These are phyloP conservation scores for Cucurbita pepo DNA, from an alignment of 306 rosid species.

Conservation along the genomic window DNA sequence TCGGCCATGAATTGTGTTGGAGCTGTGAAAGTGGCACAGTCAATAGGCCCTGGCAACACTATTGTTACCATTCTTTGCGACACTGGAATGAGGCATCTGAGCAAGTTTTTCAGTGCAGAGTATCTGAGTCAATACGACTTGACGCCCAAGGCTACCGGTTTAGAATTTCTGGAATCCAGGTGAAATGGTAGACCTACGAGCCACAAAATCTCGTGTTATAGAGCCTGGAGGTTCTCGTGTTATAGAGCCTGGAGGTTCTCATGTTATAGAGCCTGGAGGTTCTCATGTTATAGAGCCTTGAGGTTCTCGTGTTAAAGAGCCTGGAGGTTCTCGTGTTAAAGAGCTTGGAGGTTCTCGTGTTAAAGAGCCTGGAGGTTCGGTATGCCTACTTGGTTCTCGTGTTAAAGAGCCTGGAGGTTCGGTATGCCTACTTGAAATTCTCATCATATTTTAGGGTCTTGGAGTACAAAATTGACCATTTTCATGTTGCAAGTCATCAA, in stretches of 20 bases:
- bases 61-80: constrained; percentile 86
- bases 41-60: constrained; percentile 72
- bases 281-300: too few relatives aligned
- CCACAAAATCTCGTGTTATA: neutral
- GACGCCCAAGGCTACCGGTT: constrained; percentile 55
- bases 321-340: too few relatives aligned
- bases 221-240: neutral
- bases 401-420: neutral
- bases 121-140: constrained; percentile 52
- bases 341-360: neutral
- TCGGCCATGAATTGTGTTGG: constrained; percentile 93
- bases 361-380: neutral
- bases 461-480: neutral
- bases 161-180: constrained; percentile 50
- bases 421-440: neutral
- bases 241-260: neutral
- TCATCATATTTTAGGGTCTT: neutral
- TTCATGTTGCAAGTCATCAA: neutral
- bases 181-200: constrained; percentile 7
- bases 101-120: constrained; percentile 54
- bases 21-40: constrained; percentile 65
- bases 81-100: constrained; percentile 88
- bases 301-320: too few relatives aligned
- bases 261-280: too few relatives aligned
- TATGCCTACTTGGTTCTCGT: neutral